Evolutionary conservation across 164 flowering plant species (phyloP).

Genomic region (Hamamelis virginiana): DNA sequence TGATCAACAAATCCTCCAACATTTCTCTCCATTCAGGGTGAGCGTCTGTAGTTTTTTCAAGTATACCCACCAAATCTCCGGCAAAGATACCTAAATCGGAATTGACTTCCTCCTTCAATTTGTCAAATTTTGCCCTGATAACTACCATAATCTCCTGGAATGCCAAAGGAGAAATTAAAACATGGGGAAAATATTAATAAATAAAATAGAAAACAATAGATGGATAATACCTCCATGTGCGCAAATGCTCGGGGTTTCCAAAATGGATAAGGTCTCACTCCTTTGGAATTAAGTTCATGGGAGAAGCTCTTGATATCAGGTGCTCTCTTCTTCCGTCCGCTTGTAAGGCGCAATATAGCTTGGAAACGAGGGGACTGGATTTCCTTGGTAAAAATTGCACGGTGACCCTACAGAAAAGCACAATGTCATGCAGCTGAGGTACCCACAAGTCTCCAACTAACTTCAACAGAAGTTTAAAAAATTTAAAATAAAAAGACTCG

Average conservation of each 20-base stretch:
- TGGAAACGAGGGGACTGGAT: slow-evolving; percentile 88
- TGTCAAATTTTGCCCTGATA: slow-evolving; percentile 70
- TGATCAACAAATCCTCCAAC: slow-evolving; percentile 79
- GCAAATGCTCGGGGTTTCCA: slow-evolving; percentile 80
- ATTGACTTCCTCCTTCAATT: slow-evolving; percentile 86
- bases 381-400: slow-evolving; percentile 64
- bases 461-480: neutral
- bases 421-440: slow-evolving; percentile 10
- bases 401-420: slow-evolving; percentile 42
- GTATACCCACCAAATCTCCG: slow-evolving; percentile 77
- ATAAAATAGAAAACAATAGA: neutral
- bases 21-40: slow-evolving; percentile 69
- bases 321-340: slow-evolving; percentile 74
- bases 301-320: slow-evolving; percentile 92
- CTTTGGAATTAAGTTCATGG: slow-evolving; percentile 96
- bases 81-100: slow-evolving; percentile 77
- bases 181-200: neutral
- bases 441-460: slow-evolving; percentile 10
- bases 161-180: neutral
- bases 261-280: slow-evolving; percentile 82
- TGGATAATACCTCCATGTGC: slow-evolving; percentile 64
- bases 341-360: slow-evolving; percentile 82
- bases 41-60: slow-evolving; percentile 56
- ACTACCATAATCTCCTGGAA: slow-evolving; percentile 71
- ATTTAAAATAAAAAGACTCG: neutral